A percentile compares a stretch with the other conserved stretches of the same genome.
Evolutionary conservation across 495 filamentous ascomycete species (phyloP).

Genomic region (Penicillium canariense): DNA sequence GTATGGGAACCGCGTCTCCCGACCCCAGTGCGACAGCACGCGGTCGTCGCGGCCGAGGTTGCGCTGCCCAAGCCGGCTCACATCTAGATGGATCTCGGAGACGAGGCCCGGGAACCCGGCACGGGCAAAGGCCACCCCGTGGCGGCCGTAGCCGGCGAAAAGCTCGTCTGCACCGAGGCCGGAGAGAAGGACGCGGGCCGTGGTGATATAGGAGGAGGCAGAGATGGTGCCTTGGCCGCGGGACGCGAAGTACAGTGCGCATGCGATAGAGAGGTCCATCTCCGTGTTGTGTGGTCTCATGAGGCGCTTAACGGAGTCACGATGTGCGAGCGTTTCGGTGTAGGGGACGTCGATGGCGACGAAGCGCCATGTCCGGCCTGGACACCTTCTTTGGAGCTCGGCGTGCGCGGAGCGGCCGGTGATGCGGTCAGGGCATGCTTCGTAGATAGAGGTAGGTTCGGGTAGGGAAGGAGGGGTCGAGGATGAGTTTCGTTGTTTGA

Average conservation of each 20-base stretch:
- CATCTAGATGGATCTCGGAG: conserved; percentile 82
- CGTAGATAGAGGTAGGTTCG: conserved; percentile 55
- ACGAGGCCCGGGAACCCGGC: conserved; percentile 67
- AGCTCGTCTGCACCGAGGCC: conserved; percentile 96
- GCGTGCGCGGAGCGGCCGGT: conserved; percentile 74
- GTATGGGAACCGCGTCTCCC: conserved; percentile 89
- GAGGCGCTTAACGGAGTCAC: conserved; percentile 64
- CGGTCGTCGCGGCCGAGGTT: conserved; percentile 95
- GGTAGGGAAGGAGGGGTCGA: background rate
- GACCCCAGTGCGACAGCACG: conserved; percentile 84
- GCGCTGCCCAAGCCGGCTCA: conserved; percentile 80
- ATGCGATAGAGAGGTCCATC: conserved; percentile 97
- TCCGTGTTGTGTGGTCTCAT: conserved; percentile 95
- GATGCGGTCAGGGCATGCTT: conserved; percentile 82
- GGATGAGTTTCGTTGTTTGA: conserved; percentile 5
- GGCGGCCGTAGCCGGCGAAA: conserved; percentile 88
- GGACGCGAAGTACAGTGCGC: conserved; percentile 89
- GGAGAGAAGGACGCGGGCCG: conserved; percentile 81
- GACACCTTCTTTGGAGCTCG: conserved; percentile 72
- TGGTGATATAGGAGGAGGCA: conserved; percentile 56
- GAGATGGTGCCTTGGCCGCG: conserved; percentile 60
- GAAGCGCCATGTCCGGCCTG: conserved; percentile 74
- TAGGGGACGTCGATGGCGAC: conserved; percentile 82
- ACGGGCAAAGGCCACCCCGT: conserved; percentile 70
- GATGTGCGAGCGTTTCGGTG: conserved; percentile 66